Evolutionary conservation across 1,284 basidiomycete species (phyloP), one percentile per base, ranked within the genome.

Genomic region (Cutaneotrichosporon sp.): DNA sequence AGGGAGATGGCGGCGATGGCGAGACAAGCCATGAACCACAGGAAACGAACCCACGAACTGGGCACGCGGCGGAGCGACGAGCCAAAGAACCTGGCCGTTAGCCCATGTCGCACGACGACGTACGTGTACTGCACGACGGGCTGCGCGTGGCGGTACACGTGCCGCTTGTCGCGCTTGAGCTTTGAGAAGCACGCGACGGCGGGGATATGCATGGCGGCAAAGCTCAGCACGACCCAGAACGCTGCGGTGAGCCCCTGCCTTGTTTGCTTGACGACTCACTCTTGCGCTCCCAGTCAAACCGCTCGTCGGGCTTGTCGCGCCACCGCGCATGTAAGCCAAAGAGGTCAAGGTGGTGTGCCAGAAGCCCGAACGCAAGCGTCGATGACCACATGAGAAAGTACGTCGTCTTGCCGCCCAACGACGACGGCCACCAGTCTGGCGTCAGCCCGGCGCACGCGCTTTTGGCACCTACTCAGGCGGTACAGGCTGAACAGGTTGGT

Each of bases 401-500:
- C 8, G 76, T 78, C 12, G 76, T 63, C 37, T 74, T 71, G 14
- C 80, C 80, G 3, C 80, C 80, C 2, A 82, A 67, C 1, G 70
- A 64, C 0, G 64, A 61, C 0, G 75, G 74, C 75, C 75, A 76
- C 75, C 73, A 75, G 51, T 74, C 72, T 46, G 50, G 10, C 14
- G 49, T 58, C 20, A 58, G 49, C 20, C 7, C 35, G 9, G 4
- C 4, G n/a, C n/a, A n/a, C n/a, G n/a, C 10, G n/a, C 14, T n/a
- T 22, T 23, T 20, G 3, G 34, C 4, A 62, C 67, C 39, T 35
- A 72, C 68, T 72, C 12, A 73, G 67, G 1, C 76, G 67, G 45
- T 78, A 82, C 10, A 81, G 68, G 14, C 78, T 77, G 63, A 82
- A 82, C 8, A 81, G 73, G 55, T 79, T 79, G 14, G 80, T 81